These are phyloP conservation scores for Alloteropsis semialata DNA, from an alignment of 176 grass and related monocot species.

Conservation along the genomic window DNA sequence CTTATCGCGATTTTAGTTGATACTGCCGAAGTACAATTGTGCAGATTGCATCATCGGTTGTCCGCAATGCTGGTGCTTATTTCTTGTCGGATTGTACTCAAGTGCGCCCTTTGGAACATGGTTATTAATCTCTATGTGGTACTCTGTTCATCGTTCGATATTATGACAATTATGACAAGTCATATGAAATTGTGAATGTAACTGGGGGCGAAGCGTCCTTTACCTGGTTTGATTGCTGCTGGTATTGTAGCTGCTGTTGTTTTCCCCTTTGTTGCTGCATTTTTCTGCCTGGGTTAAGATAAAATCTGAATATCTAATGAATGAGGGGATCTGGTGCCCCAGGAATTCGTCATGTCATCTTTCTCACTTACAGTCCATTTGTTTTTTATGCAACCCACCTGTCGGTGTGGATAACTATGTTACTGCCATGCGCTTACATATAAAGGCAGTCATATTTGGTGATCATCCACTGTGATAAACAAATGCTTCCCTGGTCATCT, in stretches of 20 bases:
- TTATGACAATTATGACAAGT: background rate
- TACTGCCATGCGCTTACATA: background rate
- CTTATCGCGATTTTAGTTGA: slow-evolving; percentile 31
- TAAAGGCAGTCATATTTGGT: background rate
- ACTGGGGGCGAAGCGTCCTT: background rate
- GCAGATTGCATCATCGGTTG: background rate
- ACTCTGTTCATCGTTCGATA: slow-evolving; percentile 3
- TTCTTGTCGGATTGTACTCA: background rate
- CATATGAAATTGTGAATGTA: background rate
- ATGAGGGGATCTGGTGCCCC: background rate
- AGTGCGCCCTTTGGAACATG: background rate
- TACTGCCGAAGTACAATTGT: slow-evolving; percentile 6
- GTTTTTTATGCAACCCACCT: background rate
- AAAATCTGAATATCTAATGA: background rate
- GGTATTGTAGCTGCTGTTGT: background rate
- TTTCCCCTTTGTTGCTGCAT: background rate
- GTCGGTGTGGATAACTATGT: background rate
- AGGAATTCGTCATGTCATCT: background rate
- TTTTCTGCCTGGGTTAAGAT: background rate
- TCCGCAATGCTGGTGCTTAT: slow-evolving; percentile 8
- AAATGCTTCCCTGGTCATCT: background rate
- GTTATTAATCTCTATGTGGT: background rate
- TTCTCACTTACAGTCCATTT: background rate
- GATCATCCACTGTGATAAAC: background rate
- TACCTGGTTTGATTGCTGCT: background rate